A percentile compares a stretch with the other conserved stretches of the same genome.
Evolutionary conservation across 805 yeast genomes (phyloP).

Genomic region (Saccharomyces kudriavzevii): DNA sequence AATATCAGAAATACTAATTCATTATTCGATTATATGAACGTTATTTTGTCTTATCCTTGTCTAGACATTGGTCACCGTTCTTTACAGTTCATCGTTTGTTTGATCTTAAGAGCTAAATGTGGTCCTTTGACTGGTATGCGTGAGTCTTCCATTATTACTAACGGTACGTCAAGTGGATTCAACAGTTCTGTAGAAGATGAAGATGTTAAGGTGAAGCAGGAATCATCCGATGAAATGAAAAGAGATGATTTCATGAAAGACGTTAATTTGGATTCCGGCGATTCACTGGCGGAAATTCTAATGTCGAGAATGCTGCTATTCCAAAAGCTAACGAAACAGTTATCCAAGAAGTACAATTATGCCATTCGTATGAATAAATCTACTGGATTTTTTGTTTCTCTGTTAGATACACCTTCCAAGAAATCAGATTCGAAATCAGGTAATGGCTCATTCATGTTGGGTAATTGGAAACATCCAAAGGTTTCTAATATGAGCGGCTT

Average conservation of each 20-base stretch:
- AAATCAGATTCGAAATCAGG: constrained; percentile 3
- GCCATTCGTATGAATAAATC: constrained; percentile 65
- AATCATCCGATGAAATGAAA: constrained; percentile 13
- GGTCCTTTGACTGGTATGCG: constrained; percentile 34
- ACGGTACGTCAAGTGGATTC: constrained; percentile 10
- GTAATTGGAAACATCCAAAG: constrained; percentile 19
- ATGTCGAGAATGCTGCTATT: constrained; percentile 37
- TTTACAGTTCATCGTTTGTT: constrained; percentile 49
- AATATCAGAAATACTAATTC: constrained; percentile 28
- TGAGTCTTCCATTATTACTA: constrained; percentile 22
- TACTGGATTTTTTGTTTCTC: constrained; percentile 35
- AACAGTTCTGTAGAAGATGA: constrained; percentile 26
- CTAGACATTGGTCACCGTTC: constrained; percentile 49
- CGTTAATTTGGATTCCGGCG: constrained; percentile 33
- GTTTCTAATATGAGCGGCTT: constrained; percentile 23
- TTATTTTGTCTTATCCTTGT: constrained; percentile 42
- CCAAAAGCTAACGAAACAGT: constrained; percentile 34
- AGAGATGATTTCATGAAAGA: constrained; percentile 24
- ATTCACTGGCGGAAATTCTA: constrained; percentile 32
- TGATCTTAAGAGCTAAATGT: constrained; percentile 42
- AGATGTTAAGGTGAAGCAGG: constrained; percentile 15
- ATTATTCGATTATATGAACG: constrained; percentile 35
- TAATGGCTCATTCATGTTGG: not conserved
- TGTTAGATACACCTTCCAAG: constrained; percentile 29
- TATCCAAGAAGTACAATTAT: constrained; percentile 53